These are phyloP conservation scores for Tephrocybe sp. DNA, from an alignment of 768 basidiomycete species.

Conservation along the genomic window DNA sequence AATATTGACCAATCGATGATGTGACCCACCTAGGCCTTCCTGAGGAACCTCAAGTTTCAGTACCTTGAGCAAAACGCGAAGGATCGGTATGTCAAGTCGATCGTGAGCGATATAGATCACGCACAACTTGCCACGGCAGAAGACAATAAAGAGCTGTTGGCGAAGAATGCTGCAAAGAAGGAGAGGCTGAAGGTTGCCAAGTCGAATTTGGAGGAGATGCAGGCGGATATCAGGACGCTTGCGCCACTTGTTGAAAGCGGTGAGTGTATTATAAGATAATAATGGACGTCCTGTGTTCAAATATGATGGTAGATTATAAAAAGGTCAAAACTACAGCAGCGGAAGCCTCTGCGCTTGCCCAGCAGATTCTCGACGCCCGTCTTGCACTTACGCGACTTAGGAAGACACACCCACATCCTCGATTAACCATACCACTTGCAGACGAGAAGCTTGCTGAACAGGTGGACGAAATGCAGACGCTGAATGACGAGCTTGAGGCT, in stretches of 20 bases:
- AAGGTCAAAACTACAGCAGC: constrained; percentile 52
- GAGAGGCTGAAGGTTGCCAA: constrained; percentile 65
- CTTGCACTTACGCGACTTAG: constrained; percentile 78
- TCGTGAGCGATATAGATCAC: constrained; percentile 83
- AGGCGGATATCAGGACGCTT: constrained; percentile 59
- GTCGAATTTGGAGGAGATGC: constrained; percentile 55
- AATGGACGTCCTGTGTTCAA: too few relatives aligned
- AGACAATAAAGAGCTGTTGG: constrained; percentile 68
- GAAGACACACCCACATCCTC: constrained; percentile 77
- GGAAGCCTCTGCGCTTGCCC: constrained; percentile 60
- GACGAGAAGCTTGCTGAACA: constrained; percentile 74
- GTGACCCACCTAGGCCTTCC: constrained; percentile 54
- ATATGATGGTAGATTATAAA: constrained; percentile 49
- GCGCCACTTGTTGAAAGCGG: constrained; percentile 74
- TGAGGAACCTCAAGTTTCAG: constrained; percentile 85
- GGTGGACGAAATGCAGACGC: constrained; percentile 75
- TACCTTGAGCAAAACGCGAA: constrained; percentile 92
- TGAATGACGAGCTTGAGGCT: constrained; percentile 63
- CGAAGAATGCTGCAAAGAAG: constrained; percentile 72
- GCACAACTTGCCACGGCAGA: constrained; percentile 78
- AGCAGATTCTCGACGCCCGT: constrained; percentile 82
- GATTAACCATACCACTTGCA: constrained; percentile 76
- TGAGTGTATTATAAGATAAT: constrained; percentile 19
- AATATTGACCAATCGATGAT: neutral
- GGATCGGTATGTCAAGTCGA: constrained; percentile 82